Evolutionary conservation across 2,329 filamentous ascomycete genomes (phyloP).

Genomic region (Dendryphion nanum): DNA sequence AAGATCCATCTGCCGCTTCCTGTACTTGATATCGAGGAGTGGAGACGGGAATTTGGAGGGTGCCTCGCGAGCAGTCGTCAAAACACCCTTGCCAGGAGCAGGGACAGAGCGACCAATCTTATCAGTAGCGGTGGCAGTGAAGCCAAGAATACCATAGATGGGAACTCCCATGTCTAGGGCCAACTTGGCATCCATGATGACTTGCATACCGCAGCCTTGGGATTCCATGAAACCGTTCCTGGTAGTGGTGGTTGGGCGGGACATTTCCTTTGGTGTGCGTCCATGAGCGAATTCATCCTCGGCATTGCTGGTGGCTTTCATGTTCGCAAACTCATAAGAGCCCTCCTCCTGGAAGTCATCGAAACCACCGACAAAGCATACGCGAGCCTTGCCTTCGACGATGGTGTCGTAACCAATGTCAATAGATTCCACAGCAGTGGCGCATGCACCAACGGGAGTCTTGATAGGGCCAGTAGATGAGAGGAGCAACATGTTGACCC

Average conservation of each 20-base stretch:
- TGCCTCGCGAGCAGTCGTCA: constrained; percentile 91
- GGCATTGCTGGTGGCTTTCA: constrained; percentile 98
- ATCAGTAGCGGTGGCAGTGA: constrained; percentile 95
- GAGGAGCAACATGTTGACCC: constrained; percentile 98
- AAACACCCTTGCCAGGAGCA: constrained; percentile 92
- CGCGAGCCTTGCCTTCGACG: constrained; percentile 93
- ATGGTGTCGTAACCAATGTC: constrained; percentile 99
- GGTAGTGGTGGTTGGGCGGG: constrained; percentile 92
- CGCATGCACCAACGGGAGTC: constrained; percentile 95
- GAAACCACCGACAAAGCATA: constrained; percentile 97
- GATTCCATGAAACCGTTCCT: constrained; percentile 99
- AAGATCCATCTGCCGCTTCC: constrained; percentile 88
- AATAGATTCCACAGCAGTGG: constrained; percentile 93
- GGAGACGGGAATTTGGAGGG: constrained; percentile 91
- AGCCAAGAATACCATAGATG: constrained; percentile 89
- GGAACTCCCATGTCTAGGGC: constrained; percentile 98
- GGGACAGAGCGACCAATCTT: constrained; percentile 98
- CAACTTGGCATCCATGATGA: constrained; percentile 96
- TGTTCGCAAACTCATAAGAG: constrained; percentile 99
- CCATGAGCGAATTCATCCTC: constrained; percentile 95
- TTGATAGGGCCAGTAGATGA: constrained; percentile 98
- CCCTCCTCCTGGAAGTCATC: constrained; percentile 99
- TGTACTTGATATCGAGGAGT: constrained; percentile 95
- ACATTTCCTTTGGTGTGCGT: constrained; percentile 96
- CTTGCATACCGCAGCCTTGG: constrained; percentile 95